Conservation (phyloP, 1,284 basidiomycete genomes). For the Ganoderma meredithae region DNA sequence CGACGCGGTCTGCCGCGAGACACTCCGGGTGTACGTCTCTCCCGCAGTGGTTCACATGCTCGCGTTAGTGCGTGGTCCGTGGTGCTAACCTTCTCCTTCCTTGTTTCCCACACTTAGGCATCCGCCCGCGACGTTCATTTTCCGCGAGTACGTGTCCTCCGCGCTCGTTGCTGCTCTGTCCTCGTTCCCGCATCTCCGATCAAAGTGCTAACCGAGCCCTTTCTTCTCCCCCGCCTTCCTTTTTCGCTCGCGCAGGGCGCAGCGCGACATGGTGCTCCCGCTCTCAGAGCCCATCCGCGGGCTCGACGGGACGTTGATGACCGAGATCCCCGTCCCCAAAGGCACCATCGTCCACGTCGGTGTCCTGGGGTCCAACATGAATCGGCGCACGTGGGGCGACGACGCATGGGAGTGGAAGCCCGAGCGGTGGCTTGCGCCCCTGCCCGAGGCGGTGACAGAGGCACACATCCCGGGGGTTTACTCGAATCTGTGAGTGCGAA, state of each 20-base stretch:
- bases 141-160: slow-evolving; percentile 32
- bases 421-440: slow-evolving; percentile 40
- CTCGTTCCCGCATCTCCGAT: slow-evolving; percentile 7
- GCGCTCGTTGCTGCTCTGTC: neutral
- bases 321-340: slow-evolving; percentile 50
- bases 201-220: slow-evolving; percentile 6
- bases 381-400: slow-evolving; percentile 41
- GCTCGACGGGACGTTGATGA: slow-evolving; percentile 44
- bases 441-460: slow-evolving; percentile 31
- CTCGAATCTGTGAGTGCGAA: slow-evolving; percentile 36
- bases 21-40: slow-evolving; percentile 38
- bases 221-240: slow-evolving; percentile 4
- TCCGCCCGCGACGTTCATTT: slow-evolving; percentile 33
- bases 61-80: slow-evolving; percentile 9
- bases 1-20: slow-evolving; percentile 45
- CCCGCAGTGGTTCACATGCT: neutral
- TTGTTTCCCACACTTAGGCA: slow-evolving; percentile 24
- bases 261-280: slow-evolving; percentile 38
- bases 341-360: slow-evolving; percentile 45
- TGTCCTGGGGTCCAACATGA: slow-evolving; percentile 39
- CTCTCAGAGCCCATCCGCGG: slow-evolving; percentile 36
- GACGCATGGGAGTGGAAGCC: slow-evolving; percentile 43
- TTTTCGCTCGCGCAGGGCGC: slow-evolving; percentile 33
- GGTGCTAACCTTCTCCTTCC: slow-evolving; percentile 8
- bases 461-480: slow-evolving; percentile 40